Base-by-base conservation (phyloP, 441 rosid genomes). In the Aleurites moluccanus region DNA sequence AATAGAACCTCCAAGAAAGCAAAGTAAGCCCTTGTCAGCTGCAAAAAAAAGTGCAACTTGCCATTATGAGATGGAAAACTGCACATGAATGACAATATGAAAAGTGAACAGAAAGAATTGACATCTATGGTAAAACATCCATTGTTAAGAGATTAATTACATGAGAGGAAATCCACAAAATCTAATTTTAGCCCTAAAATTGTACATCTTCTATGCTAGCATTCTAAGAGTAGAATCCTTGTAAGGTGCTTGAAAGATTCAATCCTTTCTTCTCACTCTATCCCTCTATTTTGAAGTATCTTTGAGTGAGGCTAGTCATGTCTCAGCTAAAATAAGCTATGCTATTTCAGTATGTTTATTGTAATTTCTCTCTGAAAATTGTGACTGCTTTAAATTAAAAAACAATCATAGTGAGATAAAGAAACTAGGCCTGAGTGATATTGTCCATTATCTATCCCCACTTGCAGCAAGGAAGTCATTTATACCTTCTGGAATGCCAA, bases 11-110 rank as follows among this genome's bases (percentile, higher is more conserved):
- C 99, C 85, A 97, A 80, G 86, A 94, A 90, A 38, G 92, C 90
- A 82, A 94, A 94, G 89, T 97, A 97, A 59, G 99, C 96, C 88
- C 85, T 91, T 42, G 94, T 91, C 72, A 94, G 84, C 99, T 97
- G 97, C 85, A 45, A 82, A 79, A 23, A 10, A 59, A 75, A 33
- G 23, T 53, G 44, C 35, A 30, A 30, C 52, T 45, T 23, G 27
- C 47, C 33, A 63, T 15, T 21, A 35, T 1, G 30, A 52, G 67
- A 53, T 50, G 35, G 53, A 61, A 55, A 72, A 62, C 21, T 40
- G 25, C 62, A 30, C 13, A 38, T 13, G 4, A 28, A 50, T n/a
- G 4, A 45, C n/a, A 52, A 63, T 21, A 33, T 23, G 59, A 72
- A 50, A 68, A 52, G 74, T 23, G 30, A 66, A 40, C 47, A 59